Percentiles rank a stretch among this genome's conserved stretches.
phyloP scores from a whole-genome alignment of 2,329 filamentous ascomycete species.

The Ophiosphaerella narmari region DNA sequence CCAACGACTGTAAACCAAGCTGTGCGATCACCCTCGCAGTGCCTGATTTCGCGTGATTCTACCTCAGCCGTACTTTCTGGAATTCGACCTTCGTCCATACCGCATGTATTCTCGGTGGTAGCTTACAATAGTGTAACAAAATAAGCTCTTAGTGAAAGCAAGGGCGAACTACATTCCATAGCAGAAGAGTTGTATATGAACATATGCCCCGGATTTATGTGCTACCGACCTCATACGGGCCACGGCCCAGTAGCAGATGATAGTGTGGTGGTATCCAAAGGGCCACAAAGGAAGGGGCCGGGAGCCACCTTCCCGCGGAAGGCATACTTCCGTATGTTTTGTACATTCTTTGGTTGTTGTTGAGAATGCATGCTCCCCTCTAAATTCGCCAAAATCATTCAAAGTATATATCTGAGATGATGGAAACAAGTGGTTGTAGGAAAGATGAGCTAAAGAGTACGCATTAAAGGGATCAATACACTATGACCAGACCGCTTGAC shows the following conservation, averaged over 20 bases:
- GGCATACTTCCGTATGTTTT: background rate
- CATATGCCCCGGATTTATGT: conserved; percentile 7
- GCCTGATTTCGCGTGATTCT: conserved; percentile 31
- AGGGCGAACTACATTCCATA: conserved; percentile 6
- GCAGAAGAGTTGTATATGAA: conserved; percentile 1
- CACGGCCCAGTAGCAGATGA: background rate
- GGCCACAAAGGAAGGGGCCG: background rate
- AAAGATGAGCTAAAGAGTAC: background rate
- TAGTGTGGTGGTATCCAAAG: background rate
- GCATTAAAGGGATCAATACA: too few species aligned
- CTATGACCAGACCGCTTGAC: too few species aligned
- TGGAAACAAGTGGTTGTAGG: background rate
- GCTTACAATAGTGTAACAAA: conserved; percentile 1
- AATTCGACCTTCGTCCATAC: conserved; percentile 8
- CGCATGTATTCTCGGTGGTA: conserved; percentile 19
- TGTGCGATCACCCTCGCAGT: conserved; percentile 17
- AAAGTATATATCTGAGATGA: background rate
- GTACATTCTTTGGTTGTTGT: conserved; percentile 2
- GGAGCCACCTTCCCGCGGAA: background rate
- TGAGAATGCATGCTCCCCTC: background rate
- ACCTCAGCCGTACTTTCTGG: conserved; percentile 18
- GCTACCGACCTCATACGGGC: background rate
- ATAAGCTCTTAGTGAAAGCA: background rate
- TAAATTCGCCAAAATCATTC: background rate
- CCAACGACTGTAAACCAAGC: conserved; percentile 45